Evolutionary conservation across 768 basidiomycete species (phyloP).

Genomic region (Russula compacta): DNA sequence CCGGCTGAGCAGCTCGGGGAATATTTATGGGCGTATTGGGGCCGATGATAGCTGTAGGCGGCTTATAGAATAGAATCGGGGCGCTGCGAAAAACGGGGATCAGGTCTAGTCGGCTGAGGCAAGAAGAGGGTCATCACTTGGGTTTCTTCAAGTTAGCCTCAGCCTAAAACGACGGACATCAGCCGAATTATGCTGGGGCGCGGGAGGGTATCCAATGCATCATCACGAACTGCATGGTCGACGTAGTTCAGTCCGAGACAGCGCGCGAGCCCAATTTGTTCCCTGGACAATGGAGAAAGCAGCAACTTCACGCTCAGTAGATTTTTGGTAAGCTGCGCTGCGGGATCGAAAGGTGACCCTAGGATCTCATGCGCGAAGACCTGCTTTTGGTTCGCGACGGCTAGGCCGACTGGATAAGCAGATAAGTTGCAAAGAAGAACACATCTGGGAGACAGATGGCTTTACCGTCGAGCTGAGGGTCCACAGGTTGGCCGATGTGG

Average conservation of each 20-base stretch:
- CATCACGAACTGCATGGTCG: conserved; percentile 62
- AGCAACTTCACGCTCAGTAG: conserved; percentile 64
- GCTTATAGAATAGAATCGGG: conserved; percentile 77
- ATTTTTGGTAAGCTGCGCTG: conserved; percentile 51
- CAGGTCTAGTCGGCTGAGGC: background rate
- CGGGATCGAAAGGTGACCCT: conserved; percentile 59
- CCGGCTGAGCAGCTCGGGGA: conserved; percentile 61
- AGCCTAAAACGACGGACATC: conserved; percentile 32
- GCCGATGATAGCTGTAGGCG: conserved; percentile 58
- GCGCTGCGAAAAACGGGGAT: conserved; percentile 32
- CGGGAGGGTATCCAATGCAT: background rate
- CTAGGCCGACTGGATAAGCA: conserved; percentile 43
- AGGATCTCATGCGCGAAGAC: conserved; percentile 66
- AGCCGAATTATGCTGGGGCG: background rate
- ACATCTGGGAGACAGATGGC: background rate
- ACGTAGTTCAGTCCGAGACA: conserved; percentile 77
- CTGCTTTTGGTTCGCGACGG: conserved; percentile 38
- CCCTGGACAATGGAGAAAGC: conserved; percentile 56
- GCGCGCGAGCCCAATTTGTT: conserved; percentile 60
- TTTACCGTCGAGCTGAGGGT: conserved; percentile 55
- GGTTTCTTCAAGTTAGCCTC: conserved; percentile 60
- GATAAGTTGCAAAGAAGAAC: background rate
- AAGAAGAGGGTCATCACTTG: conserved; percentile 33
- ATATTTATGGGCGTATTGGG: conserved; percentile 57
- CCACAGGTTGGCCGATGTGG: conserved; percentile 72